Conservation (phyloP, 495 filamentous ascomycete genomes). For the Daldinia loculata region DNA sequence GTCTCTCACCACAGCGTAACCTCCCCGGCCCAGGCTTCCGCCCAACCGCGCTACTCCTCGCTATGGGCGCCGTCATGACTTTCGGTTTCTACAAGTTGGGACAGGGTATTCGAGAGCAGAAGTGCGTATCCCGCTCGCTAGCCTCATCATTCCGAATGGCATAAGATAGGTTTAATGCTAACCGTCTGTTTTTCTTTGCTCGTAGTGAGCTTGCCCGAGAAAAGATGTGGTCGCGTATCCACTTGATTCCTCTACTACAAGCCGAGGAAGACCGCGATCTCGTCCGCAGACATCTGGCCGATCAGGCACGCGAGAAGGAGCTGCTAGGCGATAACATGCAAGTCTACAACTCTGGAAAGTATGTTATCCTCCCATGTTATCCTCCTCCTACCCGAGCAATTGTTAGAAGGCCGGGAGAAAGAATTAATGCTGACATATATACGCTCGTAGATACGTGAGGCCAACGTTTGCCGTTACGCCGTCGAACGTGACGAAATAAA, state of each 20-base stretch:
- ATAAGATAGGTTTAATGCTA: slow-evolving; percentile 5
- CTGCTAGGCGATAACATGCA: slow-evolving; percentile 79
- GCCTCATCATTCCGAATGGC: not conserved
- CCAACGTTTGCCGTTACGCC: slow-evolving; percentile 75
- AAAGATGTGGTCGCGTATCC: slow-evolving; percentile 96
- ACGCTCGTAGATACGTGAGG: slow-evolving; percentile 67
- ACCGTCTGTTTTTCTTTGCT: not conserved
- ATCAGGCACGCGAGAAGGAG: slow-evolving; percentile 88
- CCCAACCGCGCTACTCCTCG: slow-evolving; percentile 77
- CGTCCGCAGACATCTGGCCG: slow-evolving; percentile 82
- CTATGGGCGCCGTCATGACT: slow-evolving; percentile 76
- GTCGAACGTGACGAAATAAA: slow-evolving; percentile 59
- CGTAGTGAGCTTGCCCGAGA: slow-evolving; percentile 93
- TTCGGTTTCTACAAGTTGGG: slow-evolving; percentile 89
- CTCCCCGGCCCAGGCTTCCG: slow-evolving; percentile 91
- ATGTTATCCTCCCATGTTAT: slow-evolving; percentile 16
- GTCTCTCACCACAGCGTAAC: slow-evolving; percentile 71
- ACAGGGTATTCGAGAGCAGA: slow-evolving; percentile 81
- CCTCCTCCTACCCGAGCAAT: no score
- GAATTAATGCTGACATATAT: not conserved
- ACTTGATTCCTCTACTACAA: slow-evolving; percentile 90
- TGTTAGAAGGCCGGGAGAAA: not conserved
- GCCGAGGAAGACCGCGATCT: slow-evolving; percentile 96
- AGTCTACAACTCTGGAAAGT: slow-evolving; percentile 90
- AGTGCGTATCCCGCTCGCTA: slow-evolving; percentile 64